Conservation (phyloP, 805 yeast species). For the Wickerhamiella azymoides region DNA sequence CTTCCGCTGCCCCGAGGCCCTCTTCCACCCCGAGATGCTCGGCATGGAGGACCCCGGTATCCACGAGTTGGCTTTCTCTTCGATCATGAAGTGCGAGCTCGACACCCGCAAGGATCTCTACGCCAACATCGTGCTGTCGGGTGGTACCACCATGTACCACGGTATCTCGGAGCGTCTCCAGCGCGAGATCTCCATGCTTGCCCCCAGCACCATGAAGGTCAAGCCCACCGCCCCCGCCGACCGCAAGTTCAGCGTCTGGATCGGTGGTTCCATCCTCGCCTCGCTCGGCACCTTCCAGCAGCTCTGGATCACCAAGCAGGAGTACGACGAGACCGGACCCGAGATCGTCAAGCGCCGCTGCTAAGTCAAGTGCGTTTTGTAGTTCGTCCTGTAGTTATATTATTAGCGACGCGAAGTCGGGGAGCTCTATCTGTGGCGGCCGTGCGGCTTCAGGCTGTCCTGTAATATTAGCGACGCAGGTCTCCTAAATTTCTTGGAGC, state of each 20-base stretch:
- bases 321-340: conserved; percentile 99
- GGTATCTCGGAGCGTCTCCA: conserved; percentile 99
- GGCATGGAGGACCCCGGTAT: conserved; percentile 95
- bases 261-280: conserved; percentile 99
- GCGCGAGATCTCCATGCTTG: conserved; percentile 98
- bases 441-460: too few species aligned
- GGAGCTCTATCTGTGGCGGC: too few species aligned
- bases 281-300: conserved; percentile 99
- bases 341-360: conserved; percentile 95
- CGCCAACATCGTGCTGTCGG: conserved; percentile 99
- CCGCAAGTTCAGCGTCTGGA: conserved; percentile 99
- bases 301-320: conserved; percentile 99
- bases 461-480: too few species aligned
- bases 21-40: conserved; percentile 93
- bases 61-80: conserved; percentile 92
- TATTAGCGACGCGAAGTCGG: not conserved
- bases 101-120: conserved; percentile 98
- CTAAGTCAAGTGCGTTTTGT: conserved; percentile 39
- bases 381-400: not conserved
- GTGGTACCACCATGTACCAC: conserved; percentile 99
- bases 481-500: too few species aligned
- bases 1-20: conserved; percentile 99
- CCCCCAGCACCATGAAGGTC: conserved; percentile 99
- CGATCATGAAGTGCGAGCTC: conserved; percentile 96
- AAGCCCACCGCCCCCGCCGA: conserved; percentile 99